A percentile compares a stretch with the other conserved stretches of the same genome.
Evolutionary conservation across 1,284 basidiomycete genomes (phyloP).

Genomic region (Dichomitus squalens): DNA sequence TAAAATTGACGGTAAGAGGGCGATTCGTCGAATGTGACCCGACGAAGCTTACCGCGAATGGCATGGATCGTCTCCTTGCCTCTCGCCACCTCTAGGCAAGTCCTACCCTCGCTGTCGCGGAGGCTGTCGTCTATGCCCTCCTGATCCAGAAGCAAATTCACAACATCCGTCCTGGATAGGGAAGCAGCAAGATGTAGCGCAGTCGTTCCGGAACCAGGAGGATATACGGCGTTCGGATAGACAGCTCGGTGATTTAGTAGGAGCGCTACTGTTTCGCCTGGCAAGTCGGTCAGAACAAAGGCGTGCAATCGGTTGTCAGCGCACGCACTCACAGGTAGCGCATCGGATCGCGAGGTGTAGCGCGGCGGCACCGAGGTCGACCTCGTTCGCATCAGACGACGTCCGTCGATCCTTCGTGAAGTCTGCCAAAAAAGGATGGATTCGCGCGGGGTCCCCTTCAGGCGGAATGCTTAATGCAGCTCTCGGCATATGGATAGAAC

Average conservation of each 20-base stretch:
- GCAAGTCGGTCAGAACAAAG: not conserved
- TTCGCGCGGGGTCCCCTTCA: constrained; percentile 71
- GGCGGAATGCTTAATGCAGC: not conserved
- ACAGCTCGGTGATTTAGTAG: constrained; percentile 76
- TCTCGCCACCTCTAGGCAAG: constrained; percentile 76
- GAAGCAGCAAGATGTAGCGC: constrained; percentile 88
- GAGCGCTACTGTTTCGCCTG: constrained; percentile 67
- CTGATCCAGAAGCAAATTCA: constrained; percentile 75
- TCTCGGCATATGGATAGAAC: not conserved
- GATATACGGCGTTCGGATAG: constrained; percentile 76
- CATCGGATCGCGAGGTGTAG: constrained; percentile 88
- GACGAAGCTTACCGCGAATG: constrained; percentile 66
- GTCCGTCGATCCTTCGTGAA: constrained; percentile 64
- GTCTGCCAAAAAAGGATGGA: constrained; percentile 85
- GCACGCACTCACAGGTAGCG: constrained; percentile 62
- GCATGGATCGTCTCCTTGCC: constrained; percentile 72
- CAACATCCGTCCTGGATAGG: constrained; percentile 79
- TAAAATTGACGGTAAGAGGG: constrained; percentile 33
- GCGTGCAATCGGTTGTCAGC: not conserved
- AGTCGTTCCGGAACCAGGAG: constrained; percentile 74
- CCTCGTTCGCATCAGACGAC: constrained; percentile 42
- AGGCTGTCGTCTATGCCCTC: constrained; percentile 82
- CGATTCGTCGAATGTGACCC: not conserved
- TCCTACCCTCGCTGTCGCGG: constrained; percentile 70
- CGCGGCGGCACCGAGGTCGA: constrained; percentile 72